These are phyloP conservation scores for Mycena filopes DNA, from an alignment of 768 basidiomycete genomes.

Conservation along the genomic window DNA sequence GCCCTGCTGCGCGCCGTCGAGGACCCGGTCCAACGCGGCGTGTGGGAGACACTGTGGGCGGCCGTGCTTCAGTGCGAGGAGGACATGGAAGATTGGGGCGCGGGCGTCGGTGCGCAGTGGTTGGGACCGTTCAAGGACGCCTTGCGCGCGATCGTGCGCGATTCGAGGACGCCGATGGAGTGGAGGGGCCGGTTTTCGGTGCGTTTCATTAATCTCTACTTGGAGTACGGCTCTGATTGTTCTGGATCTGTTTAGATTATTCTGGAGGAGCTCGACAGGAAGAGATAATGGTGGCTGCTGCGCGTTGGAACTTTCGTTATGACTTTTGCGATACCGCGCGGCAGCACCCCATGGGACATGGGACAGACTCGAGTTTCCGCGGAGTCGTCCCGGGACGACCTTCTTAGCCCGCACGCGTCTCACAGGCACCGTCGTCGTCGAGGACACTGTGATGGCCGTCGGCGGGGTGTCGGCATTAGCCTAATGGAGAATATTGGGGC, in stretches of 20 bases:
- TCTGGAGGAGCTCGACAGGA: slow-evolving; percentile 9
- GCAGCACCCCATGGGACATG: too few relatives aligned
- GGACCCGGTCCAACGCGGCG: slow-evolving; percentile 10
- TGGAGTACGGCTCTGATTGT: background rate
- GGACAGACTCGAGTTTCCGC: too few relatives aligned
- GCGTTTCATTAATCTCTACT: background rate
- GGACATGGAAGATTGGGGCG: slow-evolving; percentile 6
- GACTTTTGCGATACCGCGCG: too few relatives aligned
- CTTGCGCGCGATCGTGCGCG: slow-evolving; percentile 5
- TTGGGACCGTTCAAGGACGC: slow-evolving; percentile 13
- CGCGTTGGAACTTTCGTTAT: too few relatives aligned
- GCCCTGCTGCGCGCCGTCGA: slow-evolving; percentile 17
- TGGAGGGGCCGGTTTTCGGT: slow-evolving; percentile 26
- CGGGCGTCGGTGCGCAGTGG: slow-evolving; percentile 1
- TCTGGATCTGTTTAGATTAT: slow-evolving; percentile 6
- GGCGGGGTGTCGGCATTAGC: too few relatives aligned
- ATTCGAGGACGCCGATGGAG: slow-evolving; percentile 8
- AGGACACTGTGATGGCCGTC: too few relatives aligned
- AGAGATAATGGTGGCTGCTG: background rate
- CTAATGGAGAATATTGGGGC: too few relatives aligned
- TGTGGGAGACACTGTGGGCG: slow-evolving; percentile 25
- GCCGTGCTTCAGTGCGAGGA: slow-evolving; percentile 1
- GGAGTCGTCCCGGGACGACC: too few relatives aligned
- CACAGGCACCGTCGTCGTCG: too few relatives aligned
- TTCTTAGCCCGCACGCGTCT: too few relatives aligned